These are phyloP conservation scores for Aspergillus sp. DNA, from an alignment of 2,329 filamentous ascomycete species.

Conservation along the genomic window DNA sequence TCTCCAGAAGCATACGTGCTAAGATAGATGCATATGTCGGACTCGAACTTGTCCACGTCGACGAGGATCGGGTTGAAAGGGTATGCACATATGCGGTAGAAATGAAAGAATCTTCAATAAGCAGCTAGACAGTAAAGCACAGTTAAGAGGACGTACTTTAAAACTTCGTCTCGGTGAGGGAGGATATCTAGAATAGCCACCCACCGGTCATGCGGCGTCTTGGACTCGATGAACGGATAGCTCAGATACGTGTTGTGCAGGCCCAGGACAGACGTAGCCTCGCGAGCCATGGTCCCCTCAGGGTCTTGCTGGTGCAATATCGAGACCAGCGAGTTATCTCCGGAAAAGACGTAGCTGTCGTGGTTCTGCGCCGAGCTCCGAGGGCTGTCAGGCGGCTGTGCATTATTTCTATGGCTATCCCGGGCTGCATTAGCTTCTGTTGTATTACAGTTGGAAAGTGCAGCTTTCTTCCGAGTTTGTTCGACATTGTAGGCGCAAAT, in stretches of 20 bases:
- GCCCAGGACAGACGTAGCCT: constrained; percentile 31
- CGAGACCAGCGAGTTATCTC: constrained; percentile 33
- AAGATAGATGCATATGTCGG: constrained; percentile 30
- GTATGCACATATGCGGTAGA: constrained; percentile 27
- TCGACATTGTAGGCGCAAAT: constrained; percentile 27
- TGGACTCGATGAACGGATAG: constrained; percentile 32
- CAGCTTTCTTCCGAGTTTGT: background rate
- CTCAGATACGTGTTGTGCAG: constrained; percentile 31
- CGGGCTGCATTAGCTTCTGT: too few species aligned
- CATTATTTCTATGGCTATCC: too few species aligned
- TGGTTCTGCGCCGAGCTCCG: background rate
- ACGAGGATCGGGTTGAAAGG: constrained; percentile 33
- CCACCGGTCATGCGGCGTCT: constrained; percentile 28
- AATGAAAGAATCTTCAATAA: constrained; percentile 30
- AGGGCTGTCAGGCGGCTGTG: background rate
- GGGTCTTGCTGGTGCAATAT: constrained; percentile 29
- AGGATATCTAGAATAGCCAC: constrained; percentile 22
- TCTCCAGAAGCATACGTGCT: constrained; percentile 26
- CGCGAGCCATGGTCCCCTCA: constrained; percentile 26
- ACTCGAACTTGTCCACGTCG: constrained; percentile 32
- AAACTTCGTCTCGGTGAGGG: constrained; percentile 25
- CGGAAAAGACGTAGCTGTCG: constrained; percentile 24
- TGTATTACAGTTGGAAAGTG: background rate
- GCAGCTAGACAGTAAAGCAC: too few species aligned
- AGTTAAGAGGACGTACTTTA: constrained; percentile 22